Evolutionary conservation across 495 filamentous ascomycete species (phyloP).

Genomic region (Symbiotaphrina buchneri): DNA sequence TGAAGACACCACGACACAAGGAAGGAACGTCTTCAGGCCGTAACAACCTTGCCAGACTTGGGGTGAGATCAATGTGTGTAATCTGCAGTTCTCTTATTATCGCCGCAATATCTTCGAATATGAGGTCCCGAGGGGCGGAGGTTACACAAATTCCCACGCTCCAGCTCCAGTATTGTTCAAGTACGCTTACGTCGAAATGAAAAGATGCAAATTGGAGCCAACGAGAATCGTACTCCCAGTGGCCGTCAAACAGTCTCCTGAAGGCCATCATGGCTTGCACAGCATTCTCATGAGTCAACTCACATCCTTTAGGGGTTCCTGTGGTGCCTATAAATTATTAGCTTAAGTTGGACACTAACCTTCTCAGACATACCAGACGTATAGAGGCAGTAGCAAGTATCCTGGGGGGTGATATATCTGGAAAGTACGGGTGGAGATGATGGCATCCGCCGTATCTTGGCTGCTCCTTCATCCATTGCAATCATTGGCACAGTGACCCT

Average conservation of each 20-base stretch:
- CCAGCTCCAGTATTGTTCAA: conserved; percentile 85
- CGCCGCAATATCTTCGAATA: conserved; percentile 51
- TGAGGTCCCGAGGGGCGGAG: conserved; percentile 50
- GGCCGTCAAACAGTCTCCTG: conserved; percentile 37
- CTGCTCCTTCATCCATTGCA: conserved; percentile 12
- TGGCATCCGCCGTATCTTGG: conserved; percentile 10
- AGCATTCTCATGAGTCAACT: conserved; percentile 49
- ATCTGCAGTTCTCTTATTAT: conserved; percentile 48
- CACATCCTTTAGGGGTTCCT: conserved; percentile 56
- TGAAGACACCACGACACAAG: conserved; percentile 47
- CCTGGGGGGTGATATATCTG: conserved; percentile 14
- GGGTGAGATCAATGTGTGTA: conserved; percentile 71
- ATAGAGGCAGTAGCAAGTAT: conserved; percentile 51
- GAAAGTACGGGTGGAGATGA: conserved; percentile 8
- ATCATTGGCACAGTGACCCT: too few relatives aligned
- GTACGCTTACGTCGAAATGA: conserved; percentile 71
- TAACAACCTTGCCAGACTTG: conserved; percentile 36
- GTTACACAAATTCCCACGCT: conserved; percentile 61
- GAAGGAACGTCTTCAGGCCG: conserved; percentile 45
- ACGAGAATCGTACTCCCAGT: conserved; percentile 44
- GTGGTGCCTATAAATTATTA: conserved; percentile 22
- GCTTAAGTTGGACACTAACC: neutral
- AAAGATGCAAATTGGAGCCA: conserved; percentile 80
- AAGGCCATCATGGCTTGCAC: conserved; percentile 62
- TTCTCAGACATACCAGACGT: conserved; percentile 35